Evolutionary conservation across 441 rosid genomes (phyloP), one percentile per base, ranked within the genome.

Genomic region (Euphorbia neoarborescens): DNA sequence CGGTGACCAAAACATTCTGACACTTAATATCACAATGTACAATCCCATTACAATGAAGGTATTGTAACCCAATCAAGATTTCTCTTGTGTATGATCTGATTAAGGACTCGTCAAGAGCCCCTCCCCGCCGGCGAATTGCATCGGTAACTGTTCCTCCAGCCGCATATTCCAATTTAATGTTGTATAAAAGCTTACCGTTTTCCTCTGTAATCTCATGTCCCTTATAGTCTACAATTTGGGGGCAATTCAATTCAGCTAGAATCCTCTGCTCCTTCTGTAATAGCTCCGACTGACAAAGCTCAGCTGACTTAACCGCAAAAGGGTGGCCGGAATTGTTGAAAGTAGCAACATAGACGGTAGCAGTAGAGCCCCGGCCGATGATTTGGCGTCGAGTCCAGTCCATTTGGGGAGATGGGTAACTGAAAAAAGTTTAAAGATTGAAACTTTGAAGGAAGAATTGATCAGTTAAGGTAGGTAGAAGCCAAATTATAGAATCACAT

Each of bases 1-100:
- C 62, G 0, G 80, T 78, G 37, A 91, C 71, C 75, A 91, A 72
- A 64, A 89, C 69, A 60, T 91, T 91, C 27, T 71, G 80, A 28
- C 85, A 66, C 78, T 91, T 91, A 1, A 89, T 76, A 80, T 89
- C 97, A 64, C 96, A 84, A 77, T 91, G 97, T 59, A 71, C 87
- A 3, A 89, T 68, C 0, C 92, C 97, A 5, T 59, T 68, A 4
- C 79, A 66, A 69, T 88, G 96, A 75, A 91, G 74, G 70, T 81
- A 80, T 58, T 78, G 75, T 0, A 91, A 67, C 2, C 91, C 97
- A 3, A 66, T 62, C 24, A 91, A 46, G 14, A 91, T 73, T 11
- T 71, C 66, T 30, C 79, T 78, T 56, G 88, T 70, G 70, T 76
- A 73, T 3, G 63, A 70, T 50, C 82, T 71, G 60, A 86, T 75